A percentile compares a stretch with the other conserved stretches of the same genome.
Evolutionary conservation across 176 grass and related monocot species (phyloP).

Genomic region (Raddia guianensis): DNA sequence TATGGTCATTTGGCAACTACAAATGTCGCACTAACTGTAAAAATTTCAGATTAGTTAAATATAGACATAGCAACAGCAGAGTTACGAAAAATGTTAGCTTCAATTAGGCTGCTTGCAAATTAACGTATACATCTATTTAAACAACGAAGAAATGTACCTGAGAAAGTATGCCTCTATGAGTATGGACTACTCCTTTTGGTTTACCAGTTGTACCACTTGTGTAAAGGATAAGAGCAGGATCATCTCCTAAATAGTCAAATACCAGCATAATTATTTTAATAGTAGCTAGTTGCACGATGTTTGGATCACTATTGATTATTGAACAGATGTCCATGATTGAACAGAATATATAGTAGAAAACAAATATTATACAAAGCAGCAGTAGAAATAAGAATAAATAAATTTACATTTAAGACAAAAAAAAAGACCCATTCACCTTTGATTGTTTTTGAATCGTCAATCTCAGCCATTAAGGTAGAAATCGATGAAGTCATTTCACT

Average conservation of each 20-base stretch:
- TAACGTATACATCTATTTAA: constrained; percentile 6
- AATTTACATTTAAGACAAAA: not conserved
- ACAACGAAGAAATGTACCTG: constrained; percentile 58
- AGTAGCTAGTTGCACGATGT: too few species aligned
- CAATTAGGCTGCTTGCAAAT: not conserved
- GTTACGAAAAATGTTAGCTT: constrained; percentile 22
- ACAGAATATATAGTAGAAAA: constrained; percentile 1
- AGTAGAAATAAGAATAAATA: constrained; percentile 25
- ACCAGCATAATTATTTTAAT: too few species aligned
- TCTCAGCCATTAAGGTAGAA: constrained; percentile 63
- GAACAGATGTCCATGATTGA: not conserved
- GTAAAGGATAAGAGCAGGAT: constrained; percentile 94
- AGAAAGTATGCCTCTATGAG: constrained; percentile 76
- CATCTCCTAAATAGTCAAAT: constrained; percentile 84
- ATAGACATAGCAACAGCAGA: constrained; percentile 19
- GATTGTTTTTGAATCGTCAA: constrained; percentile 53
- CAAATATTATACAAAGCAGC: not conserved
- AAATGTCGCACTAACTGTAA: not conserved
- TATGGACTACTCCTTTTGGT: constrained; percentile 96
- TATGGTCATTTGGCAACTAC: constrained; percentile 20
- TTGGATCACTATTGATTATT: not conserved
- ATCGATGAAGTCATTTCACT: constrained; percentile 42
- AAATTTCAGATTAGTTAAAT: constrained; percentile 25
- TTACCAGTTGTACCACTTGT: constrained; percentile 98
- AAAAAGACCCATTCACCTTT: constrained; percentile 38